Base-by-base conservation (phyloP, 345 rosid species). In the Hypericum perforatum region DNA sequence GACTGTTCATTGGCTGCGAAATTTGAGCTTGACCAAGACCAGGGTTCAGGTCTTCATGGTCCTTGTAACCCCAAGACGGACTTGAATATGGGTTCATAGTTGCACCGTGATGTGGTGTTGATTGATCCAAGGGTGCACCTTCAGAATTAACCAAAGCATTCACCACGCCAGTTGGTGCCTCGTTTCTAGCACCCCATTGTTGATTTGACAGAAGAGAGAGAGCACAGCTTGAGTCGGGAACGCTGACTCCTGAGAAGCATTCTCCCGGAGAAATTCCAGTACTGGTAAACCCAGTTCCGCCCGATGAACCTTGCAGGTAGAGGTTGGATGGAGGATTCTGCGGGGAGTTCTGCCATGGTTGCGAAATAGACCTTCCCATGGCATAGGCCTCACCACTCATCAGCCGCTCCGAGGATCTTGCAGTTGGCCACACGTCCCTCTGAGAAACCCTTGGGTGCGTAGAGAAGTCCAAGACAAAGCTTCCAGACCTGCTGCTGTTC, bases 161-260 rank as follows among this genome's bases (percentile, higher is more conserved):
- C 58, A 59, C 69, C 57, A 51, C 64, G 45, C 65, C 74, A 66
- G 70, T 71, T 41, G 68, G 50, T 53, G 72, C 46, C 59, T 54
- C 78, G 58, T 68, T 63, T 45, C 68, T 70, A 37, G 79, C 45
- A 75, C 72, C 73, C 79, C 80, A 75, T 61, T 76, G 80, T 76
- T 85, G 86, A 70, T 82, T 88, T 88, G 98, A 92, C 97, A 88
- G 97, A 92, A 91, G 96, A 91, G 96, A 91, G 98, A 88, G 98
- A 88, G 96, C 96, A 86, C 96, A 71, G 74, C 59, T 80, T 41
- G 96, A 85, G 67, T 88, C 81, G 15, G 74, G 57, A 13, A 68
- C 15, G 41, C 55, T 16, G 37, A 77, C 75, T 57, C 81, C 87
- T 9, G 82, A 59, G 74, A 77, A 79, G 78, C 89, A 76, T 79